Conservation (phyloP, 495 filamentous ascomycete genomes). For the Xylaria intraflava region DNA sequence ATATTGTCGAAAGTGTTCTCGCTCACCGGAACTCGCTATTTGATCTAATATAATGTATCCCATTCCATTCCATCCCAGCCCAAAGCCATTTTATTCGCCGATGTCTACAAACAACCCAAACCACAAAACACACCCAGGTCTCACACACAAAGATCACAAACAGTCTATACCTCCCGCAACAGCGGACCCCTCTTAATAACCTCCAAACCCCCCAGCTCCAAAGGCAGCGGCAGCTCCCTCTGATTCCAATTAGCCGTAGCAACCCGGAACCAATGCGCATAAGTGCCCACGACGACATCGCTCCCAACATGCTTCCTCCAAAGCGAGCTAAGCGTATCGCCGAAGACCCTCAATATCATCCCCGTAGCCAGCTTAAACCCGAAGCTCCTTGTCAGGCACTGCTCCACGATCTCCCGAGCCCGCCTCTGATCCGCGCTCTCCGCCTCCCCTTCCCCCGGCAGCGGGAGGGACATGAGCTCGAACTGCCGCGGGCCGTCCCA, state of each 20-base stretch:
- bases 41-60: no score
- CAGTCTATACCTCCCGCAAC: conserved; percentile 20
- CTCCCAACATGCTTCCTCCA: conserved; percentile 41
- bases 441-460: conserved; percentile 36
- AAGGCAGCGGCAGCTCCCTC: conserved; percentile 21
- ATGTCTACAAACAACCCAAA: no score
- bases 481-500: conserved; percentile 45
- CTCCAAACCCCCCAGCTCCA: conserved; percentile 28
- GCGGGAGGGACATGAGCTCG: conserved; percentile 41
- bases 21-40: no score
- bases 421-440: conserved; percentile 41
- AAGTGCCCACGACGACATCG: conserved; percentile 37
- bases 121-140: no score
- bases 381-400: conserved; percentile 40
- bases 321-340: conserved; percentile 37
- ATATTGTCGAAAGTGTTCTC: no score
- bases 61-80: no score
- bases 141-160: no score
- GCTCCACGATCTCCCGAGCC: conserved; percentile 44
- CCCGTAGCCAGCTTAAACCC: conserved; percentile 49
- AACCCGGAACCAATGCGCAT: conserved; percentile 41
- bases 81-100: no score
- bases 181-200: conserved; percentile 34
- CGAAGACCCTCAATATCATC: conserved; percentile 37
- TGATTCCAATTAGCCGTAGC: conserved; percentile 33